Evolutionary conservation across 139 green algal species (phyloP).

Genomic region (Chlorella sp.): DNA sequence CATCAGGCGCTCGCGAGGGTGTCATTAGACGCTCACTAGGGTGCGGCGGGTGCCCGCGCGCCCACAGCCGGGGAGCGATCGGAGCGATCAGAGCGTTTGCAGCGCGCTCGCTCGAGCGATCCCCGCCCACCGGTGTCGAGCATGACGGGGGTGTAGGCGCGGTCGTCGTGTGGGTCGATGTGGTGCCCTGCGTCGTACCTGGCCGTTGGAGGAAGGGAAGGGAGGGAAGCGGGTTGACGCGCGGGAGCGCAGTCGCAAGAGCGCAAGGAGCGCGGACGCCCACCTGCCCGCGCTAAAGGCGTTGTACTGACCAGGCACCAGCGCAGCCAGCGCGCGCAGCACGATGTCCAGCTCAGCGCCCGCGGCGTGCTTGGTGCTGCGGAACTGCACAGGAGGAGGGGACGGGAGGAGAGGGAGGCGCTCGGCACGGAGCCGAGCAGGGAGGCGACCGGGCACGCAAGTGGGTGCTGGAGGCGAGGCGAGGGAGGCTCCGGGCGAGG

Average conservation of each 20-base stretch:
- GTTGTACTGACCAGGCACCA: slow-evolving; percentile 44
- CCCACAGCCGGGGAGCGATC: not conserved
- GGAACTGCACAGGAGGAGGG: slow-evolving; percentile 11
- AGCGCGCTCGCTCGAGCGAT: not conserved
- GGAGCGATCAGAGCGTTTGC: not conserved
- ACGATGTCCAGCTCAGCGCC: slow-evolving; percentile 17
- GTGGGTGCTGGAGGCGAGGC: too few species aligned
- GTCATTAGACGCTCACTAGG: not conserved
- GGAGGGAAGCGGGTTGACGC: not conserved
- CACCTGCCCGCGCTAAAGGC: slow-evolving; percentile 47
- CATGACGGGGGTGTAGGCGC: slow-evolving; percentile 40
- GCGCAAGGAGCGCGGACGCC: not conserved
- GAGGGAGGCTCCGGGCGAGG: not conserved
- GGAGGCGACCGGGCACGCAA: too few species aligned
- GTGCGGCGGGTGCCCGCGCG: not conserved
- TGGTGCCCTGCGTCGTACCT: slow-evolving; percentile 33
- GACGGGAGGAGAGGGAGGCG: too few species aligned
- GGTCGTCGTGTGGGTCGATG: slow-evolving; percentile 42
- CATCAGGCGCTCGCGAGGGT: not conserved
- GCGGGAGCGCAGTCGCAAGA: not conserved
- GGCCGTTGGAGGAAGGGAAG: not conserved
- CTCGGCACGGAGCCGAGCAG: too few species aligned
- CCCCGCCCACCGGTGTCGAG: slow-evolving; percentile 23
- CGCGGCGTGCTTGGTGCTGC: slow-evolving; percentile 11
- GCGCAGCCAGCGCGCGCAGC: slow-evolving; percentile 44